Conservation (phyloP, 1,284 basidiomycete genomes). For the Singerocomus rubriflavus region DNA sequence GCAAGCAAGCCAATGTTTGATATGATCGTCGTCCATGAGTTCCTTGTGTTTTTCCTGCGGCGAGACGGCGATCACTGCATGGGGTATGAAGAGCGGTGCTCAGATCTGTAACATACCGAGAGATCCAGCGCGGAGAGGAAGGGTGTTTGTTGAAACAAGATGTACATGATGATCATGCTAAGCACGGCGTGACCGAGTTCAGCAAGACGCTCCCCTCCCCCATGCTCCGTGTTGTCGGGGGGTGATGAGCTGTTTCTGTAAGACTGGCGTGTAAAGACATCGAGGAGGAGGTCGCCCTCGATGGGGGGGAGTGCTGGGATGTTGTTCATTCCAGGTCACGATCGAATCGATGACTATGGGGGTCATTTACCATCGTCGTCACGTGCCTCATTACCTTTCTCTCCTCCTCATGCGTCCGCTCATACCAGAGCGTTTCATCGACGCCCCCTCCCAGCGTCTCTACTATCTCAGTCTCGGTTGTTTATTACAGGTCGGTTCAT, state of each 20-base stretch:
- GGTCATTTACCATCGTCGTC: conserved; percentile 3
- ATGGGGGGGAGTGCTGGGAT: conserved; percentile 39
- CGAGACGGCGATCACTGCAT: neutral
- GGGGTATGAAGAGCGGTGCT: neutral
- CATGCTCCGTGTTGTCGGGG: conserved; percentile 37
- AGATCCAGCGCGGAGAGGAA: conserved; percentile 39
- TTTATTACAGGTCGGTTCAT: conserved; percentile 46
- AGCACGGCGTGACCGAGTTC: conserved; percentile 46
- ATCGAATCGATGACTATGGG: conserved; percentile 4
- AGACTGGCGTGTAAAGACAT: conserved; percentile 47
- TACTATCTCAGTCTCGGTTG: conserved; percentile 55
- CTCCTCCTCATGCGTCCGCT: conserved; percentile 33
- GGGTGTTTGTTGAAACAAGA: conserved; percentile 43
- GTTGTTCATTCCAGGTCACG: conserved; percentile 21
- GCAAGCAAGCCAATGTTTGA: conserved; percentile 40
- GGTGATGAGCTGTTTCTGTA: conserved; percentile 13
- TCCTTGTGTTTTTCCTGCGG: conserved; percentile 32
- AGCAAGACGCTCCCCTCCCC: conserved; percentile 46
- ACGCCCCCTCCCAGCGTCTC: conserved; percentile 56
- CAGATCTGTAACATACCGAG: conserved; percentile 32
- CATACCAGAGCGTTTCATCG: conserved; percentile 52
- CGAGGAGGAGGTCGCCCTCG: conserved; percentile 49
- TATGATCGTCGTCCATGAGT: conserved; percentile 29
- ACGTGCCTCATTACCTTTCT: conserved; percentile 16
- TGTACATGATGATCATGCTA: conserved; percentile 42